These are phyloP conservation scores for Gorgonomyces haynaldii DNA, from an alignment of 192 early-diverging fungal genomes.

Conservation along the genomic window DNA sequence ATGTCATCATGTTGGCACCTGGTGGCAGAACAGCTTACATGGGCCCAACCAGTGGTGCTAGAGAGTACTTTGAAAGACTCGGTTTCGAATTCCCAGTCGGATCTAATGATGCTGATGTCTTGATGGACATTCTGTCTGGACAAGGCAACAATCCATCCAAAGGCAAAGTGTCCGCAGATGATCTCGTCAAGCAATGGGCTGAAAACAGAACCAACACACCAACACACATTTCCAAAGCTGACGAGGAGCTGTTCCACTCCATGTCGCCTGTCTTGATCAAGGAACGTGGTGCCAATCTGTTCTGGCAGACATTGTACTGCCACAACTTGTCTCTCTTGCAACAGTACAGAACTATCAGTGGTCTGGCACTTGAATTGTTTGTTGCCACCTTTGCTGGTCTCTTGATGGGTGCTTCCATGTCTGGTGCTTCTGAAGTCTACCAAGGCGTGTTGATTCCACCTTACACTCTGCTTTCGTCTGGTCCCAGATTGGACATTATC, in stretches of 20 bases:
- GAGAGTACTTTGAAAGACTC: slow-evolving; percentile 21
- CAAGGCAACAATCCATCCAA: slow-evolving; percentile 5
- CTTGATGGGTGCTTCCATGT: slow-evolving; percentile 20
- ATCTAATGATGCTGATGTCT: slow-evolving; percentile 18
- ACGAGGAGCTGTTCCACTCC: background rate
- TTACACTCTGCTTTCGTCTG: slow-evolving; percentile 15
- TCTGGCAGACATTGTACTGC: slow-evolving; percentile 7
- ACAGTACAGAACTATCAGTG: slow-evolving; percentile 10
- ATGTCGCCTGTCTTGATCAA: background rate
- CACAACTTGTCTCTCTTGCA: slow-evolving; percentile 22
- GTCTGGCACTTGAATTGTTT: slow-evolving; percentile 29
- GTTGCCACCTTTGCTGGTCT: slow-evolving; percentile 25
- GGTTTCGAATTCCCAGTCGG: slow-evolving; percentile 15
- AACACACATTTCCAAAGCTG: background rate
- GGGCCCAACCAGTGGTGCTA: slow-evolving; percentile 31
- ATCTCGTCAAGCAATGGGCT: slow-evolving; percentile 2
- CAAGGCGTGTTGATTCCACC: background rate
- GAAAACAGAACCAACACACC: background rate
- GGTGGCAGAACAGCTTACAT: slow-evolving; percentile 73
- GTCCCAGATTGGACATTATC: slow-evolving; percentile 6
- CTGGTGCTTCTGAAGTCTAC: slow-evolving; percentile 13
- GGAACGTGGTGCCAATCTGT: background rate
- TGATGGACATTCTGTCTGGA: slow-evolving; percentile 30
- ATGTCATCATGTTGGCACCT: slow-evolving; percentile 63
- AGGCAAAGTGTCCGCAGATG: background rate